Evolutionary conservation across 1,284 basidiomycete species (phyloP), one percentile per base, ranked within the genome.

Genomic region (Gomphus sp.): DNA sequence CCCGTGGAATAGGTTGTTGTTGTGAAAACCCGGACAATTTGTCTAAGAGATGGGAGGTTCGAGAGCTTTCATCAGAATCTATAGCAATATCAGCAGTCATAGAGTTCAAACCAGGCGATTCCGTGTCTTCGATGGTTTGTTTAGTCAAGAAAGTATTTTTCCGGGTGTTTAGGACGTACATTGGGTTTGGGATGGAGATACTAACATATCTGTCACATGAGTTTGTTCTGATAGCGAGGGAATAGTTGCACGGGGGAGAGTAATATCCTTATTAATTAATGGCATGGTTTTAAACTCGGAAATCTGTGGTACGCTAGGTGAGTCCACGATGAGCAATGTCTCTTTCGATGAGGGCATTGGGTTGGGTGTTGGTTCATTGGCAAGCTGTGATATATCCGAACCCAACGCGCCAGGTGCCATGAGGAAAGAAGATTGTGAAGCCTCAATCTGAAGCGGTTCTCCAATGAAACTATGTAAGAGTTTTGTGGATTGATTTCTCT

Each of bases 401-500:
- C n/a, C 41, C n/a, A n/a, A 43, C 12, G 14, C 14, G 10, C 12
- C 14, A 43, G 41, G 12, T n/a, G 41, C 12, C n/a, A 12, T 16
- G n/a, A 12, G 41, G 10, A 16, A 16, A 4, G 22, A 22, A n/a
- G 22, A n/a, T 8, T 45, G 48, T 14, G 28, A 33, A 16, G 7
- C 48, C 6, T 50, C 28, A 16, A 6, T 14, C 28, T 34, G 22
- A 34, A 33, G 48, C 28, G 48, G 28, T 34, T 50, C 22, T 14
- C 28, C 28, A n/a, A 50, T 50, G 14, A 50, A n/a, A 28, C 16
- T 5, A 8, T 50, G 48, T 52, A 72, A 63, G 8, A 66, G 61
- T 16, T 68, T 62, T 41, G 67, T 66, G 56, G 73, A 63, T 53
- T 64, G 67, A 56, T 67, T 65, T 48, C 70, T 74, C 63, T 76